Conservation (phyloP, 2,329 filamentous ascomycete species). For the Diaporthe velutina region DNA sequence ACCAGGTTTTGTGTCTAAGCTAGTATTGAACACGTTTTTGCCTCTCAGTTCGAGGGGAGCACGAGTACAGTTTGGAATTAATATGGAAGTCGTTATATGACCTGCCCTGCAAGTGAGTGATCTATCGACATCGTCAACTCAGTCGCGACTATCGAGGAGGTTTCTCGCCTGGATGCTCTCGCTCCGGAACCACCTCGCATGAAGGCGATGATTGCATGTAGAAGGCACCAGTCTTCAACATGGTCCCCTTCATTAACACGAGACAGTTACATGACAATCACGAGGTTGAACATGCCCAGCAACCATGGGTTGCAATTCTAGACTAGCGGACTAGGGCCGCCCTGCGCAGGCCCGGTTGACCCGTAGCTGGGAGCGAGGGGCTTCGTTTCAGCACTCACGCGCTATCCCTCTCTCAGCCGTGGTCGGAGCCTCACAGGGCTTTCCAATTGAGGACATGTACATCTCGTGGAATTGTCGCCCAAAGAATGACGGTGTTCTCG, state of each 20-base stretch:
- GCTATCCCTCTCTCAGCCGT: neutral
- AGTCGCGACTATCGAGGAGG: too few relatives aligned
- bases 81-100: too few relatives aligned
- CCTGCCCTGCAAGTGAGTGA: too few relatives aligned
- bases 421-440: neutral
- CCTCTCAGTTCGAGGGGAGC: neutral
- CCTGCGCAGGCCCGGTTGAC: neutral
- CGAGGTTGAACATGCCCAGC: too few relatives aligned
- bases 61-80: neutral
- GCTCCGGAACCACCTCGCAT: neutral
- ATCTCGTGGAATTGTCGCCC: neutral
- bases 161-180: neutral
- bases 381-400: neutral
- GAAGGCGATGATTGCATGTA: neutral
- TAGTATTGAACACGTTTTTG: neutral
- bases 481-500: neutral
- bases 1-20: too few relatives aligned
- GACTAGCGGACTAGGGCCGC: neutral
- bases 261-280: neutral
- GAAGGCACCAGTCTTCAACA: too few relatives aligned
- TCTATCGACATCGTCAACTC: too few relatives aligned
- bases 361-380: too few relatives aligned
- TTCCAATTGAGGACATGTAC: neutral
- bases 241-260: neutral
- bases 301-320: neutral